Evolutionary conservation across 768 basidiomycete species (phyloP), one percentile per base, ranked within the genome.

Genomic region (Candolleomyces aberdarensis): DNA sequence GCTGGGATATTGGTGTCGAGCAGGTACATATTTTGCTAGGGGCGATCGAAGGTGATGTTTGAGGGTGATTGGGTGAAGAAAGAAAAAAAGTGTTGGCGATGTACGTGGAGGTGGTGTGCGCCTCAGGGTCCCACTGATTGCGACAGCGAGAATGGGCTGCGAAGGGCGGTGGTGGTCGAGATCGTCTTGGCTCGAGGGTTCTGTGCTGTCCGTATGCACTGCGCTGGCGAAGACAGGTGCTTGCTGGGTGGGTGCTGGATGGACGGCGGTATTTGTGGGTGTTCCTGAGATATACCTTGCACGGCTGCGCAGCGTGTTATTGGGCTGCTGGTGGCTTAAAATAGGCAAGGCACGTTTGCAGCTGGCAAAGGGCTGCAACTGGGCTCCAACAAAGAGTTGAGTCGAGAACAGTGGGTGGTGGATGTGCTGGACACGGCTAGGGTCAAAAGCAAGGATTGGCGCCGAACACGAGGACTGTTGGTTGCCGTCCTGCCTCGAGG

Each of bases 1-100:
- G 76, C 72, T 60, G 76, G 74, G 65, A 77, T 72, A 67, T 74
- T 76, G 66, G 74, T 64, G 63, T 82, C 81, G 69, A 80, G 61
- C 22, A 69, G 64, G 62, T 76, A 78, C 80, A 80, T 80, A 62
- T 69, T 75, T 11, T 6, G 32, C 19, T 36, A 32, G 39, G 17
- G 15, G 36, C 39, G 31, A 55, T 36, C 10, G 11, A 41, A 41
- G 15, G 17, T n/a, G 53, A 32, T 40, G 53, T 43, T 43, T 13
- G n/a, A n/a, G 13, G n/a, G n/a, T 43, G 41, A n/a, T 43, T 43
- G 41, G 41, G 11, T 43, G 41, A 43, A 17, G 39, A 55, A 41
- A 11, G 15, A 11, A 36, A n/a, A n/a, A 31, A 6, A 31, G 22
- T 36, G 32, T 22, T 11, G 53, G 32, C 17, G 20, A 19, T 7